phyloP scores from a whole-genome alignment of 371 early-diverging fungal species.

The Mucor plumbeus region DNA sequence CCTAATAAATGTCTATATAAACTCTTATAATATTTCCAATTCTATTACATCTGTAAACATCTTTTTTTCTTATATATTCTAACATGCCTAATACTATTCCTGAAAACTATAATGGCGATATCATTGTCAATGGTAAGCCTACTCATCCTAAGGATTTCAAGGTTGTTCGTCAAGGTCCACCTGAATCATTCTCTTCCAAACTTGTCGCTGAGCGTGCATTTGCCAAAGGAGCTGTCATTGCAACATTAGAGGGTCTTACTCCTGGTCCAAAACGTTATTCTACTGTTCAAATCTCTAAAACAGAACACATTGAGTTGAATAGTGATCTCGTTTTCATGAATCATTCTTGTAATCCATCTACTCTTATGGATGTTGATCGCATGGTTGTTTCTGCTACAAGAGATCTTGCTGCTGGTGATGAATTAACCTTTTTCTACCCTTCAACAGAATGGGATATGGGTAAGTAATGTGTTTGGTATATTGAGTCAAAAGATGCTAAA shows the following conservation, averaged over 20 bases:
- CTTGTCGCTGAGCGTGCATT: constrained; percentile 57
- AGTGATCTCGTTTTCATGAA: constrained; percentile 64
- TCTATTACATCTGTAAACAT: neutral
- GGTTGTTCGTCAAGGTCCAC: constrained; percentile 55
- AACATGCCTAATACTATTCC: constrained; percentile 26
- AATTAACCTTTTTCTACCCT: constrained; percentile 84
- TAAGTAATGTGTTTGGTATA: constrained; percentile 13
- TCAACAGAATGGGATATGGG: constrained; percentile 88
- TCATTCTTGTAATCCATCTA: constrained; percentile 66
- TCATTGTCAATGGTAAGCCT: constrained; percentile 28
- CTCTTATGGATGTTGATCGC: constrained; percentile 59
- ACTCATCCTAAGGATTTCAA: constrained; percentile 59
- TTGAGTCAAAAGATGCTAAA: neutral
- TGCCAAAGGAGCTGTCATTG: constrained; percentile 60
- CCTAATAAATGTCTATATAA: neutral
- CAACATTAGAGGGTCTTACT: constrained; percentile 57
- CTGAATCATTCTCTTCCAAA: constrained; percentile 58
- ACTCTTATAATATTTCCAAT: neutral
- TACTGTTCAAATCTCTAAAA: constrained; percentile 66
- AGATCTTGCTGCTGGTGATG: constrained; percentile 69
- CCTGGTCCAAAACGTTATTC: constrained; percentile 67
- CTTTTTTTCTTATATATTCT: neutral
- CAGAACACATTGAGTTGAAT: constrained; percentile 74
- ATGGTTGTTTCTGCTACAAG: constrained; percentile 58
- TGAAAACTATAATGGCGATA: constrained; percentile 5